Conservation (phyloP, 2,329 filamentous ascomycete genomes). For the Magnaporthales sp. region DNA sequence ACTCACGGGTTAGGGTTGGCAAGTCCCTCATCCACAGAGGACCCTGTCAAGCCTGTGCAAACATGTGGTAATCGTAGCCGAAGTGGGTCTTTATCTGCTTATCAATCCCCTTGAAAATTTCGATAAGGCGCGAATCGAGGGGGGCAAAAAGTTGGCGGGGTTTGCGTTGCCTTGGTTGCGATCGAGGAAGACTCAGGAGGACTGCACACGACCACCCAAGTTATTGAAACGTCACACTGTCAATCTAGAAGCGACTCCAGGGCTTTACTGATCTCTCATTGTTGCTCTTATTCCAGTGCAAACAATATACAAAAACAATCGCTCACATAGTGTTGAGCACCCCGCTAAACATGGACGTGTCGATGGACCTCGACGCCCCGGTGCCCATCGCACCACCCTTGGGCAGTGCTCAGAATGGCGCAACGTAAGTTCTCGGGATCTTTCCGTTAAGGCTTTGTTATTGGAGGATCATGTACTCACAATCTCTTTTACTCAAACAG, state of each 20-base stretch:
- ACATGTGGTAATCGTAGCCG: background rate
- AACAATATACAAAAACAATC: background rate
- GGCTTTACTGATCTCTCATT: background rate
- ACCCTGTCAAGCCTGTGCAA: no score
- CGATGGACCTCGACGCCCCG: conserved; percentile 23
- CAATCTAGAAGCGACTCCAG: background rate
- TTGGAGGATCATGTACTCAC: conserved; percentile 8
- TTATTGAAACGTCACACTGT: background rate
- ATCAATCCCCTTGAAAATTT: conserved; percentile 3
- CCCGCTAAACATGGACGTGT: conserved; percentile 4
- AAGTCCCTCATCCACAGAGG: background rate
- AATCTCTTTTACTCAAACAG: conserved; percentile 26
- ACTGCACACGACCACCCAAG: background rate
- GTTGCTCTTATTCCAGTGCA: background rate
- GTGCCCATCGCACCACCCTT: conserved; percentile 17
- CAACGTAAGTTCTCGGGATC: conserved; percentile 17
- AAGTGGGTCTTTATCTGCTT: background rate
- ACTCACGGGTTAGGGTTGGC: background rate
- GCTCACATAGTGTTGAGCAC: conserved; percentile 7
- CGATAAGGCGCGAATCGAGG: conserved; percentile 4
- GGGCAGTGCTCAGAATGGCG: conserved; percentile 18
- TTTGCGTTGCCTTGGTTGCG: background rate
- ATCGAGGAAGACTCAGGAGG: background rate
- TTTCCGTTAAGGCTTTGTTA: background rate
- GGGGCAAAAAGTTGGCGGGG: background rate